A percentile compares a stretch with the other conserved stretches of the same genome.
phyloP scores from a whole-genome alignment of 345 rosid species.

The Dimocarpus longan region DNA sequence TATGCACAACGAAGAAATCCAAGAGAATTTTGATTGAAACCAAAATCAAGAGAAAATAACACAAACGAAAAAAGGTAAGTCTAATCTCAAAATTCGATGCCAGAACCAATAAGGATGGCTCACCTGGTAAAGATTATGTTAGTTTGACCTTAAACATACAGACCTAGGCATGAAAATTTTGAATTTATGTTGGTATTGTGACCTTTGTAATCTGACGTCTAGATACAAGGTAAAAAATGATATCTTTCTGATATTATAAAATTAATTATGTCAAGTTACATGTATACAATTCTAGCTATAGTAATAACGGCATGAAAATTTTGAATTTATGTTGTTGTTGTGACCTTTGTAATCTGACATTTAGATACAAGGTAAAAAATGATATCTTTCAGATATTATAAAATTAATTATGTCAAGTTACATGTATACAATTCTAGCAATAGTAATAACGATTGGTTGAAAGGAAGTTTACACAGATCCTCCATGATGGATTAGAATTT shows the following conservation, averaged over 20 bases:
- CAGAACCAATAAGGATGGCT: background rate
- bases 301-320: background rate
- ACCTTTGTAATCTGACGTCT: background rate
- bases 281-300: background rate
- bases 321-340: no score
- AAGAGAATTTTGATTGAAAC: no score
- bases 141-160: background rate
- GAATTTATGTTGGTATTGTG: background rate
- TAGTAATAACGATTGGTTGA: background rate
- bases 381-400: background rate
- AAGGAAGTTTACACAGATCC: background rate
- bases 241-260: background rate
- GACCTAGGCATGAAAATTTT: background rate
- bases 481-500: background rate
- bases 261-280: background rate
- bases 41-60: no score
- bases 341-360: background rate
- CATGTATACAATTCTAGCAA: background rate
- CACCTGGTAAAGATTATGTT: background rate
- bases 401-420: background rate
- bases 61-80: no score
- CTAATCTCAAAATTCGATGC: no score
- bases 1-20: no score
- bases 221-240: background rate
- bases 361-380: background rate